phyloP scores from a whole-genome alignment of 306 rosid genomes.

The Elaeagnus macrophylla region DNA sequence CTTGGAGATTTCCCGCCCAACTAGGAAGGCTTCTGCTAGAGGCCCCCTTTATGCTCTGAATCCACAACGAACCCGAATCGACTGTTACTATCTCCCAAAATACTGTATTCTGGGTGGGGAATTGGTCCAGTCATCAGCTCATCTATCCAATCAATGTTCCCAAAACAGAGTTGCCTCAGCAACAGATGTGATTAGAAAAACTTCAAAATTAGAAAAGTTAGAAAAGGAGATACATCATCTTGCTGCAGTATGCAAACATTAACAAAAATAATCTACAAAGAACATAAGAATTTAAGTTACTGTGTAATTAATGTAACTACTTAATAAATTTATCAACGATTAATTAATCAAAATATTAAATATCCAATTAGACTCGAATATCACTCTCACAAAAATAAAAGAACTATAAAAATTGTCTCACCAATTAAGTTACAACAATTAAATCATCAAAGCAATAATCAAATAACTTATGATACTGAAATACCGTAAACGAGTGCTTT shows the following conservation, averaged over 20 bases:
- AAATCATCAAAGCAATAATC: too few relatives aligned
- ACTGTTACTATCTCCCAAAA: constrained; percentile 79
- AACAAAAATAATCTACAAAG: too few relatives aligned
- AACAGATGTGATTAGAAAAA: constrained; percentile 51
- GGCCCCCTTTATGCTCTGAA: constrained; percentile 31
- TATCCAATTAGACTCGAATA: too few relatives aligned
- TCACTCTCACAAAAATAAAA: too few relatives aligned
- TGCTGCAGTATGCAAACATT: constrained; percentile 35
- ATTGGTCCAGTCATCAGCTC: constrained; percentile 65
- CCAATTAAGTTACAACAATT: too few relatives aligned
- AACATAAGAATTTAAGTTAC: too few relatives aligned
- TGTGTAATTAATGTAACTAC: too few relatives aligned
- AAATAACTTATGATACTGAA: too few relatives aligned
- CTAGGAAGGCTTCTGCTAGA: constrained; percentile 55
- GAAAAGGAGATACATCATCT: constrained; percentile 88
- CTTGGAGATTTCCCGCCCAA: constrained; percentile 77
- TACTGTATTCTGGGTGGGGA: constrained; percentile 79
- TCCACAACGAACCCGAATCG: constrained; percentile 70
- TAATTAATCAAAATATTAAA: too few relatives aligned
- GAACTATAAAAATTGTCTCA: too few relatives aligned
- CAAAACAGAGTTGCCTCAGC: constrained; percentile 51
- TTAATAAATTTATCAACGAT: too few relatives aligned
- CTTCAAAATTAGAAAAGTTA: constrained; percentile 73
- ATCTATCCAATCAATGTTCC: constrained; percentile 57
- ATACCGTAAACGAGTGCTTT: too few relatives aligned